These are phyloP conservation scores for Lotmaria passim DNA, from an alignment of 208 protist species.

Conservation along the genomic window DNA sequence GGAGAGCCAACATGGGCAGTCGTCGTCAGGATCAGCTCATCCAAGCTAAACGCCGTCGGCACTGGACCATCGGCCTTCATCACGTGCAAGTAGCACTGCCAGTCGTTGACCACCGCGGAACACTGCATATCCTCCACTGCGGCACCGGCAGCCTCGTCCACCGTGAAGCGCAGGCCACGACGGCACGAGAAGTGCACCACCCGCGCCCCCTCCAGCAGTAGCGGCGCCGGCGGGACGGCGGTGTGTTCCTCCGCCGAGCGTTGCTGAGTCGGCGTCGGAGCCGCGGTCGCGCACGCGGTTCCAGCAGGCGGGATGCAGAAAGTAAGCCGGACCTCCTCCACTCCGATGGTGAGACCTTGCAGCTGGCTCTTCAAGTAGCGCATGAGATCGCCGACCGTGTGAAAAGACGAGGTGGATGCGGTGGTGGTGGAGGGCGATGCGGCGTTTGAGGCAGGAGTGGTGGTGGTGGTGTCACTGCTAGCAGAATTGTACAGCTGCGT, in stretches of 20 bases:
- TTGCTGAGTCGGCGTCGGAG: not conserved
- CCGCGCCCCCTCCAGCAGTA: conserved; percentile 8
- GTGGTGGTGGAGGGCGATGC: not conserved
- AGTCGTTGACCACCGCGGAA: conserved; percentile 29
- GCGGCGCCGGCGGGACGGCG: not conserved
- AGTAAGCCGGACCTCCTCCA: conserved; percentile 37
- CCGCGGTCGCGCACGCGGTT: not conserved
- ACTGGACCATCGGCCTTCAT: conserved; percentile 30
- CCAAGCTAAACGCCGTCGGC: conserved; percentile 25
- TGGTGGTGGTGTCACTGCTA: not conserved
- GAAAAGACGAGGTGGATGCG: conserved; percentile 16
- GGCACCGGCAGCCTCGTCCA: conserved; percentile 20
- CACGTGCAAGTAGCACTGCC: conserved; percentile 38
- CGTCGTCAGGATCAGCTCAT: conserved; percentile 31
- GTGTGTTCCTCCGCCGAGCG: conserved; percentile 1
- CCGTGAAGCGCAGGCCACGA: conserved; percentile 31
- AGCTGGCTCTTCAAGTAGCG: conserved; percentile 41
- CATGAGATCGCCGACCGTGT: conserved; percentile 42
- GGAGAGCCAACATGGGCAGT: conserved; percentile 5
- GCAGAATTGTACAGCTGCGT: no score
- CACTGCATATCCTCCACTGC: conserved; percentile 39
- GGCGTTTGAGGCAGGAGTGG: not conserved
- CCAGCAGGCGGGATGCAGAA: conserved; percentile 34
- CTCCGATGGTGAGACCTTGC: conserved; percentile 33
- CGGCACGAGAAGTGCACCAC: conserved; percentile 33